A percentile compares a stretch with the other conserved stretches of the same genome.
phyloP scores from a whole-genome alignment of 2,329 filamentous ascomycete genomes.

The Dichotomopilus funicola region DNA sequence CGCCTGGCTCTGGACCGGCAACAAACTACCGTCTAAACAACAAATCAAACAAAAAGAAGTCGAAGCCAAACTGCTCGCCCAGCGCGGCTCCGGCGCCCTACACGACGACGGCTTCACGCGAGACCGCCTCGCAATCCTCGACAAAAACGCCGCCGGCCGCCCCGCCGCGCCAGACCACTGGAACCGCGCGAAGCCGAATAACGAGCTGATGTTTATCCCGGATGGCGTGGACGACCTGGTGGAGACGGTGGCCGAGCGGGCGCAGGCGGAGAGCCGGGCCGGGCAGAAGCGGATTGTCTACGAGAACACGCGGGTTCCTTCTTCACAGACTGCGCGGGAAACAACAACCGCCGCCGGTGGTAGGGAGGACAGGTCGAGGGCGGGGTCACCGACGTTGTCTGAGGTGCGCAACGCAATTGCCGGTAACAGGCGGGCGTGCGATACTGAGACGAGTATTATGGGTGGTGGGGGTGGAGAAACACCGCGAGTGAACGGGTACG shows the following conservation, averaged over 20 bases:
- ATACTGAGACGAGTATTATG: conserved; percentile 53
- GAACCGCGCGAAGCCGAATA: conserved; percentile 62
- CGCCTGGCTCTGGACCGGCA: conserved; percentile 80
- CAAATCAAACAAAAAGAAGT: conserved; percentile 62
- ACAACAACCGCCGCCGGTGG: not conserved
- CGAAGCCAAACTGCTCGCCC: conserved; percentile 37
- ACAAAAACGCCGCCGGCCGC: conserved; percentile 58
- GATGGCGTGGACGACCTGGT: conserved; percentile 46
- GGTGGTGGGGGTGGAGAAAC: conserved; percentile 62
- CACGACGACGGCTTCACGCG: conserved; percentile 51
- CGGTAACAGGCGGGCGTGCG: conserved; percentile 56
- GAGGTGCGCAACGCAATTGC: conserved; percentile 79
- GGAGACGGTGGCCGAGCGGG: conserved; percentile 47
- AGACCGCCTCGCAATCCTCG: conserved; percentile 57
- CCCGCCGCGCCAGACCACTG: conserved; percentile 73
- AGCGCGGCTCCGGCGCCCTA: conserved; percentile 27
- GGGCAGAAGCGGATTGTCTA: conserved; percentile 73
- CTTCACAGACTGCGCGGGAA: conserved; percentile 24
- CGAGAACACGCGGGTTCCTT: conserved; percentile 72
- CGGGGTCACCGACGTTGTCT: conserved; percentile 76
- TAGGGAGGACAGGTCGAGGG: conserved; percentile 37
- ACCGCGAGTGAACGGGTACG: conserved; percentile 85
- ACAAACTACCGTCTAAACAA: conserved; percentile 78
- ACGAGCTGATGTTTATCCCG: conserved; percentile 79
- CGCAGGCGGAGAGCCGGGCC: conserved; percentile 64